These are phyloP conservation scores for Trichoderma sp. DNA, from an alignment of 2,329 filamentous ascomycete species.

Conservation along the genomic window DNA sequence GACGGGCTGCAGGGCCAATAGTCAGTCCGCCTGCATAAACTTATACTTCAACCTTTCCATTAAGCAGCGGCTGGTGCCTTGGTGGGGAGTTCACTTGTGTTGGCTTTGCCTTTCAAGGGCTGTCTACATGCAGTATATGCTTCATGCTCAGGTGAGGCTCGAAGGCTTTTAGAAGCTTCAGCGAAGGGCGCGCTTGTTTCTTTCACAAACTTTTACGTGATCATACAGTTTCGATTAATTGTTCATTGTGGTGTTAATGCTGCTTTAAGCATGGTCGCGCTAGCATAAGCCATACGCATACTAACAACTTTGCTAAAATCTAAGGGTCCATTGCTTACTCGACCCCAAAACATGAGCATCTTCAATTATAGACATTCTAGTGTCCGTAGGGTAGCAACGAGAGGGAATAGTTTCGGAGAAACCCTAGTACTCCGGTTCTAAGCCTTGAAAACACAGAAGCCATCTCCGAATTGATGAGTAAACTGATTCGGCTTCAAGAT, in stretches of 20 bases:
- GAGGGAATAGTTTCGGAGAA: background rate
- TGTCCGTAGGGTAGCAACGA: background rate
- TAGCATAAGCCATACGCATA: background rate
- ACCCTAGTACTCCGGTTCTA: background rate
- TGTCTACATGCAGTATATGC: background rate
- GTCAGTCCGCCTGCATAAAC: background rate
- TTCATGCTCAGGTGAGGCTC: slow-evolving; percentile 7
- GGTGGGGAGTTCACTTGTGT: background rate
- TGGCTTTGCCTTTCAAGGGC: background rate
- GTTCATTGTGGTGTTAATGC: background rate
- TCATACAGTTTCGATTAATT: background rate
- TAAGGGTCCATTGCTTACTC: background rate
- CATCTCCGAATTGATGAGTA: background rate
- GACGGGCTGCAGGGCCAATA: background rate
- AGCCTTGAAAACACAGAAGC: background rate
- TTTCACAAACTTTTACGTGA: background rate
- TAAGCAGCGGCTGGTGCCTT: background rate
- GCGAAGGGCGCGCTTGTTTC: background rate
- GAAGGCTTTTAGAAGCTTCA: background rate
- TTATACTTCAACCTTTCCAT: slow-evolving; percentile 5
- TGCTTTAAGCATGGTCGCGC: background rate
- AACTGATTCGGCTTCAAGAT: background rate
- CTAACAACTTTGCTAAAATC: background rate
- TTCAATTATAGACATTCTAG: background rate
- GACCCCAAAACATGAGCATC: background rate